Evolutionary conservation across 768 basidiomycete species (phyloP).

Genomic region (Trametes villosa): DNA sequence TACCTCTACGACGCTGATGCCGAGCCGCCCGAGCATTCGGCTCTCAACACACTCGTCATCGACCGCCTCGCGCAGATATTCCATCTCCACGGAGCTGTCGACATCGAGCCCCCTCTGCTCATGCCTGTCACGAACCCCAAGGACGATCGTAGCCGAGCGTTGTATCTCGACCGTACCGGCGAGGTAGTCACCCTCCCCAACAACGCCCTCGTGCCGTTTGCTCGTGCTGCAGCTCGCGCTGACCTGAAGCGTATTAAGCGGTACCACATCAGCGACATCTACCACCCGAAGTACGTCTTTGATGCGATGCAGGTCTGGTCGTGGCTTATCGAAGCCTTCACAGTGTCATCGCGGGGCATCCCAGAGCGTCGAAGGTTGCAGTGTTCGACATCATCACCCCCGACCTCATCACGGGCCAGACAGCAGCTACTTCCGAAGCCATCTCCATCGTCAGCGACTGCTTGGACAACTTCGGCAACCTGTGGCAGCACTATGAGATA

Average conservation of each 20-base stretch:
- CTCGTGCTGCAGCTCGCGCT: conserved; percentile 76
- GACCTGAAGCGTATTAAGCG: conserved; percentile 77
- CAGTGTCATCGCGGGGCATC: conserved; percentile 74
- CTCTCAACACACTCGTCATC: conserved; percentile 74
- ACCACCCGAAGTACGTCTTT: conserved; percentile 59
- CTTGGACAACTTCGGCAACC: conserved; percentile 72
- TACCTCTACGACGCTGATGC: conserved; percentile 77
- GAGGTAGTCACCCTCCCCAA: conserved; percentile 76
- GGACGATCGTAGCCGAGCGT: conserved; percentile 57
- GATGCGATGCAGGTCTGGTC: too few species aligned
- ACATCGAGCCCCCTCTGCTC: conserved; percentile 84
- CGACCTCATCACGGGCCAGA: conserved; percentile 63
- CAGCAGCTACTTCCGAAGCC: conserved; percentile 75
- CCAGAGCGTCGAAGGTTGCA: conserved; percentile 72
- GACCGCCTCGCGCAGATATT: conserved; percentile 80
- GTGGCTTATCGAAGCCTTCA: neutral
- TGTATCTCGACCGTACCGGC: conserved; percentile 80
- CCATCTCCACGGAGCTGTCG: conserved; percentile 87
- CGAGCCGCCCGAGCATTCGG: conserved; percentile 69
- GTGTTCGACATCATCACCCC: conserved; percentile 85
- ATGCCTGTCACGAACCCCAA: conserved; percentile 70
- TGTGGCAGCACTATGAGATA: conserved; percentile 70
- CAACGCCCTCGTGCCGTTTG: conserved; percentile 75
- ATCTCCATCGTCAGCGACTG: conserved; percentile 70
- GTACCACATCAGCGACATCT: conserved; percentile 78